Percentiles rank a stretch among this genome's conserved stretches.
These are phyloP conservation scores for Chrysoporthe deuterocubensis DNA, from an alignment of 2,329 filamentous ascomycete genomes.

Conservation along the genomic window DNA sequence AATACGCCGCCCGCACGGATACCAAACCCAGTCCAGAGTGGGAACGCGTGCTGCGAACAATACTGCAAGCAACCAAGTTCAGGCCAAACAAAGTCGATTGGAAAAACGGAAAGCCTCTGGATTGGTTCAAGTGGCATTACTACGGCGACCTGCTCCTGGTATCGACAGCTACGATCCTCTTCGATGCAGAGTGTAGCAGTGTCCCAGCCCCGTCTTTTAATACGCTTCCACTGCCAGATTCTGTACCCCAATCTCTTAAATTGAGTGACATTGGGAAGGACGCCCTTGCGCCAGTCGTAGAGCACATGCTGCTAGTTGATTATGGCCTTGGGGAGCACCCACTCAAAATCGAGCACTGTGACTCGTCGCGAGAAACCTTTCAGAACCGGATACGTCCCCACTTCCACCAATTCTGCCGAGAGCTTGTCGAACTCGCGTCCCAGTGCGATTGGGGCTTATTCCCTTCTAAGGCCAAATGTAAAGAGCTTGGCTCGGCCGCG, in stretches of 20 bases:
- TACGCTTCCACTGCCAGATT: constrained; percentile 3
- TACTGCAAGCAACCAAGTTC: background rate
- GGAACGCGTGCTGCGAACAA: constrained; percentile 17
- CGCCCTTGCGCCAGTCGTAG: constrained; percentile 10
- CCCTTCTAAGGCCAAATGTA: background rate
- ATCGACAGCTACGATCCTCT: constrained; percentile 10
- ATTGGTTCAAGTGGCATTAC: background rate
- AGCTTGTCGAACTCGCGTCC: constrained; percentile 11
- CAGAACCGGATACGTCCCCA: background rate
- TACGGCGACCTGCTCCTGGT: background rate
- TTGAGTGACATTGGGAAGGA: background rate
- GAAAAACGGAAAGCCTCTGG: background rate
- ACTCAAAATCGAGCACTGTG: background rate
- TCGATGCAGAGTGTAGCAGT: constrained; percentile 15
- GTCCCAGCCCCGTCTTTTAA: constrained; percentile 5
- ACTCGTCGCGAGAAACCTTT: background rate
- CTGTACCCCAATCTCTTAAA: background rate
- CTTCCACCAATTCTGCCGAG: constrained; percentile 1
- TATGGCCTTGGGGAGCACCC: constrained; percentile 19
- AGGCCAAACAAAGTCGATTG: background rate
- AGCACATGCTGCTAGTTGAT: constrained; percentile 25
- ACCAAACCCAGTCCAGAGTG: constrained; percentile 11
- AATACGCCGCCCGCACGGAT: constrained; percentile 9
- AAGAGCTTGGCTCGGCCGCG: background rate
- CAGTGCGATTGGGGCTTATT: constrained; percentile 1